These are phyloP conservation scores for Auriscalpium orientale DNA, from an alignment of 768 basidiomycete genomes.

Conservation along the genomic window DNA sequence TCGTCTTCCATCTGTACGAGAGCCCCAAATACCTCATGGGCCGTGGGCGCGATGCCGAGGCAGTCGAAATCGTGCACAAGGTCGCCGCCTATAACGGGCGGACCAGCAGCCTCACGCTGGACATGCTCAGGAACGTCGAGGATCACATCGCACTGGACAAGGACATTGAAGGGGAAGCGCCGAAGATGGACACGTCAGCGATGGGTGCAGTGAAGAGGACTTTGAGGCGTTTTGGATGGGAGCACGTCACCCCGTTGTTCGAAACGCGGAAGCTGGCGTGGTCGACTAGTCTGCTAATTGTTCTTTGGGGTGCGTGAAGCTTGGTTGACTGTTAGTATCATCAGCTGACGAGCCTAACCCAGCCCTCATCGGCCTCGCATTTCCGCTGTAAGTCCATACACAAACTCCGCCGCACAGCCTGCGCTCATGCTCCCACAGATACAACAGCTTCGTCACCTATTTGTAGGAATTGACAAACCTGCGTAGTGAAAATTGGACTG, in stretches of 20 bases:
- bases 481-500: not conserved
- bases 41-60: slow-evolving; percentile 52
- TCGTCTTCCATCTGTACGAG: slow-evolving; percentile 60
- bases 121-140: slow-evolving; percentile 33
- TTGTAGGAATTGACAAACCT: slow-evolving; percentile 29
- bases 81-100: slow-evolving; percentile 57
- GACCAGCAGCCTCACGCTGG: slow-evolving; percentile 39
- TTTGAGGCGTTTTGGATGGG: slow-evolving; percentile 29
- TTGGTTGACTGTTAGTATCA: not conserved
- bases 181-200: slow-evolving; percentile 28
- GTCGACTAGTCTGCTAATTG: slow-evolving; percentile 43
- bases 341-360: slow-evolving; percentile 1
- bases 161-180: slow-evolving; percentile 9
- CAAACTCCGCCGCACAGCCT: not conserved
- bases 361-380: slow-evolving; percentile 74
- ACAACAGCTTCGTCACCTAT: slow-evolving; percentile 47
- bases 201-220: slow-evolving; percentile 32
- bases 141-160: not conserved
- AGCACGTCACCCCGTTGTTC: slow-evolving; percentile 43
- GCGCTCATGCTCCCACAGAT: slow-evolving; percentile 21
- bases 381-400: slow-evolving; percentile 44
- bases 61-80: slow-evolving; percentile 52
- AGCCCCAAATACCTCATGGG: slow-evolving; percentile 70
- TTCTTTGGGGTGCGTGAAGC: slow-evolving; percentile 39
- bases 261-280: slow-evolving; percentile 41